Percentiles rank a stretch among this genome's conserved stretches.
These are phyloP conservation scores for Thalassiosira sp. DNA, from an alignment of 352 stramenopile species.

Conservation along the genomic window DNA sequence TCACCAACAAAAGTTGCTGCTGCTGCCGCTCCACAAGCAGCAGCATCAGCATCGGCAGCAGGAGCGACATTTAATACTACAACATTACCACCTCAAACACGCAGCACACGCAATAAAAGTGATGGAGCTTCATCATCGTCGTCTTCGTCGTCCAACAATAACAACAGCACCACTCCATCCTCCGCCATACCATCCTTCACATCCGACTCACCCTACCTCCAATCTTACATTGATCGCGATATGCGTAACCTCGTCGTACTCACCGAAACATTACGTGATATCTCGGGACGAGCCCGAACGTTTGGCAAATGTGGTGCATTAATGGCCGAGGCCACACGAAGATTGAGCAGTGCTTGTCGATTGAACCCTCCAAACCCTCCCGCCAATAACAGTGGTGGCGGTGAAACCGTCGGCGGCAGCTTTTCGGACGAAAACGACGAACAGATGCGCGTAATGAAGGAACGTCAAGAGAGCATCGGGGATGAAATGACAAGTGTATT, in stretches of 20 bases:
- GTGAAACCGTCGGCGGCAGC: too few relatives aligned
- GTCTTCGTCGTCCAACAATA: too few relatives aligned
- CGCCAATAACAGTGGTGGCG: neutral
- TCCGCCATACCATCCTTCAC: slow-evolving; percentile 64
- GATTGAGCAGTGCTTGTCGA: slow-evolving; percentile 65
- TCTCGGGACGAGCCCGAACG: slow-evolving; percentile 68
- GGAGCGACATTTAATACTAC: too few relatives aligned
- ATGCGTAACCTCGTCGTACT: slow-evolving; percentile 69
- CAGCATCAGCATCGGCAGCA: too few relatives aligned
- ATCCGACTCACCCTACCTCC: slow-evolving; percentile 79
- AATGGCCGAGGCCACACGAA: slow-evolving; percentile 76
- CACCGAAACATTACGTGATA: slow-evolving; percentile 72
- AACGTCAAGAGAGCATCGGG: slow-evolving; percentile 62
- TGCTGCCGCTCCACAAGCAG: too few relatives aligned
- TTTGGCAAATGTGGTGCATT: slow-evolving; percentile 76
- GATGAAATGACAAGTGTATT: slow-evolving; percentile 74
- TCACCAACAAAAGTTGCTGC: too few relatives aligned
- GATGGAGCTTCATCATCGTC: too few relatives aligned
- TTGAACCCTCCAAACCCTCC: slow-evolving; percentile 44
- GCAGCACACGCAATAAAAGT: too few relatives aligned
- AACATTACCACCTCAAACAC: too few relatives aligned
- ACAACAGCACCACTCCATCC: neutral
- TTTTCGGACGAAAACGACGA: too few relatives aligned
- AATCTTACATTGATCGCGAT: slow-evolving; percentile 77
- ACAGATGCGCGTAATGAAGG: slow-evolving; percentile 29